phyloP scores from a whole-genome alignment of 1,284 basidiomycete species.

The Pseudozyma hubeiensis region DNA sequence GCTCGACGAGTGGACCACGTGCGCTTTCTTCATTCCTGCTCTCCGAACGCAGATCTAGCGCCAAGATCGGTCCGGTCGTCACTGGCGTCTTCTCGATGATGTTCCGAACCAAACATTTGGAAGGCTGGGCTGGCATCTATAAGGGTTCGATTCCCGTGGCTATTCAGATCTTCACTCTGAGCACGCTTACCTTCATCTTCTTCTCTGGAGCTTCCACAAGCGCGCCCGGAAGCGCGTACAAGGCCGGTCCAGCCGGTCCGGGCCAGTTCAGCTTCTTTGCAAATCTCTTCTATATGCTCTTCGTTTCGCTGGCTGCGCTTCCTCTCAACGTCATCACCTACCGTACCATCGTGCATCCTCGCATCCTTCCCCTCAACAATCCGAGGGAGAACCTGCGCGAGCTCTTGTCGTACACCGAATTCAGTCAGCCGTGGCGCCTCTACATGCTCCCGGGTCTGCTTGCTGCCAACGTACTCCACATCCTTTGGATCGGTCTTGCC shows the following conservation, averaged over 20 bases:
- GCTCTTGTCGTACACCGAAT: constrained; percentile 58
- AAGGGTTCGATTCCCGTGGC: constrained; percentile 56
- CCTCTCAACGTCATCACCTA: constrained; percentile 62
- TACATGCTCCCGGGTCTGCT: constrained; percentile 62
- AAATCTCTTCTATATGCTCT: constrained; percentile 59
- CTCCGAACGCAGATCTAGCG: constrained; percentile 48
- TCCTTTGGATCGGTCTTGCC: constrained; percentile 57
- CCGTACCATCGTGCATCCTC: constrained; percentile 64
- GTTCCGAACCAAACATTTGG: constrained; percentile 56
- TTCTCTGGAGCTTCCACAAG: constrained; percentile 37
- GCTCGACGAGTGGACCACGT: constrained; percentile 27
- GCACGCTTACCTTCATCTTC: constrained; percentile 53
- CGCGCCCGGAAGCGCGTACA: constrained; percentile 54
- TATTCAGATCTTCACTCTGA: constrained; percentile 45
- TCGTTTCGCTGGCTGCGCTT: constrained; percentile 51
- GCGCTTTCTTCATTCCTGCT: constrained; percentile 52
- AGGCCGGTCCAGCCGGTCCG: constrained; percentile 55
- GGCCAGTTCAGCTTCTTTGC: constrained; percentile 59
- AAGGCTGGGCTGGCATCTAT: constrained; percentile 66
- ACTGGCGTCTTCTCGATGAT: constrained; percentile 62
- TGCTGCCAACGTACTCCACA: constrained; percentile 52
- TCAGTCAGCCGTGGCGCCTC: constrained; percentile 62
- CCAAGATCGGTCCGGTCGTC: constrained; percentile 67
- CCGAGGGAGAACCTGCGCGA: constrained; percentile 53
- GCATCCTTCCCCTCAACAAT: constrained; percentile 41